Conservation (phyloP, 1,139 yeast genomes). For the Arxiozyma slooffiae region DNA sequence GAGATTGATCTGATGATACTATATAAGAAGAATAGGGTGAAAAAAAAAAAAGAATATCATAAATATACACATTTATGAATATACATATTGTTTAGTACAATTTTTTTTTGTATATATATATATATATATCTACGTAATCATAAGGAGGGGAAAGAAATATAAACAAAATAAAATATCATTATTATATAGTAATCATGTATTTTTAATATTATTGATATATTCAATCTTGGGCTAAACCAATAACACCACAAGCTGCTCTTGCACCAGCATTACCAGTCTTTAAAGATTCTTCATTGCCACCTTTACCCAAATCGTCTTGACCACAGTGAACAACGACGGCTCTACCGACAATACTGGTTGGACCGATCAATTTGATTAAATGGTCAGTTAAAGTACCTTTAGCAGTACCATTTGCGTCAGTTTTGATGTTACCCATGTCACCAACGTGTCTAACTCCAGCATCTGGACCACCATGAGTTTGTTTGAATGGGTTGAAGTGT, state of each 20-base stretch:
- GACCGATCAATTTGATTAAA: constrained; percentile 72
- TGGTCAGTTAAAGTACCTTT: constrained; percentile 76
- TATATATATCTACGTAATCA: neutral
- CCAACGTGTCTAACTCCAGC: constrained; percentile 91
- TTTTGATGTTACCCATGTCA: constrained; percentile 87
- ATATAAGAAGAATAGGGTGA: too few species aligned
- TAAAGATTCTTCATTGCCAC: constrained; percentile 86
- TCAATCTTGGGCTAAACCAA: constrained; percentile 45
- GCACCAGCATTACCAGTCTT: constrained; percentile 98
- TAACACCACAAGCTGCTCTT: constrained; percentile 99
- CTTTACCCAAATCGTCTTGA: constrained; percentile 91
- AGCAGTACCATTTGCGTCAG: constrained; percentile 82
- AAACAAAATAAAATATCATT: neutral
- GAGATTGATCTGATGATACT: too few species aligned
- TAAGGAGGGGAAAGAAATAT: too few species aligned
- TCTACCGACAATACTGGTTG: constrained; percentile 83
- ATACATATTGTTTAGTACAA: too few species aligned
- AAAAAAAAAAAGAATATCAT: too few species aligned
- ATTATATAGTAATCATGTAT: neutral
- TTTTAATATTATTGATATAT: neutral
- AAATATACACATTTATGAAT: too few species aligned
- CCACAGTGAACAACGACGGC: constrained; percentile 95
- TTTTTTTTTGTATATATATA: too few species aligned
- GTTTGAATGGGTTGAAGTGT: constrained; percentile 89
- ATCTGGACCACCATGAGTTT: constrained; percentile 90